phyloP scores from a whole-genome alignment of 177 flowering plant species.

The Vitis hybrid region DNA sequence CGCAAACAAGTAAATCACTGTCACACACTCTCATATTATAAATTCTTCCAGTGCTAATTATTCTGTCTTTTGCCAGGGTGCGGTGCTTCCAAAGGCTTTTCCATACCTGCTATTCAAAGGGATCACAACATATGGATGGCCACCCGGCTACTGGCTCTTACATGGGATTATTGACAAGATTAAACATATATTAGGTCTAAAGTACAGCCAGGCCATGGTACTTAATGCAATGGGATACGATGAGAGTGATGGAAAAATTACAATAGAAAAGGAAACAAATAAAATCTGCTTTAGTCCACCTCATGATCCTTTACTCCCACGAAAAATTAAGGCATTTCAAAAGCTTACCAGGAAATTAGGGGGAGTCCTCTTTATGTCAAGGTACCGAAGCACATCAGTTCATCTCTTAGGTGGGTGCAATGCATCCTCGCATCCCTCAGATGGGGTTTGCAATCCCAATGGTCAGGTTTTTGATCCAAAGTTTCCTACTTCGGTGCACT shows the following conservation, averaged over 20 bases:
- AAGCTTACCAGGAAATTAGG: conserved; percentile 54
- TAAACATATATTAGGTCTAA: conserved; percentile 25
- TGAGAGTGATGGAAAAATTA: conserved; percentile 46
- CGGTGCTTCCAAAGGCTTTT: conserved; percentile 50
- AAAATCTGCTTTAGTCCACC: conserved; percentile 46
- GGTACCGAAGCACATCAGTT: conserved; percentile 54
- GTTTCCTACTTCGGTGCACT: conserved; percentile 28
- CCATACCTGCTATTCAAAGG: conserved; percentile 54
- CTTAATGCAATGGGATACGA: conserved; percentile 57
- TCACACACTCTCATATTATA: neutral
- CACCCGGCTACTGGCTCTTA: conserved; percentile 41
- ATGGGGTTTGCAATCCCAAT: conserved; percentile 51
- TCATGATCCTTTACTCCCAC: conserved; percentile 40
- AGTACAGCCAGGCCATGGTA: conserved; percentile 40
- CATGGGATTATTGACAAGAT: conserved; percentile 47
- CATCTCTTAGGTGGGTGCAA: conserved; percentile 74
- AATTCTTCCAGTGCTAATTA: neutral
- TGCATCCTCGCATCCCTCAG: conserved; percentile 44
- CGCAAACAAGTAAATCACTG: no score
- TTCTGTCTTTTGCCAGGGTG: conserved; percentile 32
- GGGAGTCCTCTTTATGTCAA: conserved; percentile 59
- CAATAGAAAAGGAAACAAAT: conserved; percentile 33
- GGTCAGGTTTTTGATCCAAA: conserved; percentile 51
- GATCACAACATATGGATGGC: conserved; percentile 46
- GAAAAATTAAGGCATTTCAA: conserved; percentile 48